A percentile compares a stretch with the other conserved stretches of the same genome.
phyloP scores from a whole-genome alignment of 192 early-diverging fungal species.

The Martensiomyces pterosporus region DNA sequence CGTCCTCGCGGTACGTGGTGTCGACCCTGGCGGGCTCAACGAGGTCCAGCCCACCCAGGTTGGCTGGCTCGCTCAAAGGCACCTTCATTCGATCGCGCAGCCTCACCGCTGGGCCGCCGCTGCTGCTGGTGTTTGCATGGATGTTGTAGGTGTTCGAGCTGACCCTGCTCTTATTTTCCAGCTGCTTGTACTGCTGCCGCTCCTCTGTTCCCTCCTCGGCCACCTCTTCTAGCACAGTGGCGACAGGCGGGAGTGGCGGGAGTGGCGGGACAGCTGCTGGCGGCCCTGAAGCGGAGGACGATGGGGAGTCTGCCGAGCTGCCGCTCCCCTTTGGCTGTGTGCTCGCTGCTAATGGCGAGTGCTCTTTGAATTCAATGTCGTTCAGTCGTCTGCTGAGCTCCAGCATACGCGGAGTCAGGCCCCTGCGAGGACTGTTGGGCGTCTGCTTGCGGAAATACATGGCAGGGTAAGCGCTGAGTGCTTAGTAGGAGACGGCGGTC shows the following conservation, averaged over 20 bases:
- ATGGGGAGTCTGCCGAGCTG: background rate
- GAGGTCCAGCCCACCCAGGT: slow-evolving; percentile 40
- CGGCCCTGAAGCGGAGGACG: slow-evolving; percentile 1
- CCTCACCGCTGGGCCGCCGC: slow-evolving; percentile 2
- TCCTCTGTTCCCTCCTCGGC: slow-evolving; percentile 6
- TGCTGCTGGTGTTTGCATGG: background rate
- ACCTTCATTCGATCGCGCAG: slow-evolving; percentile 34
- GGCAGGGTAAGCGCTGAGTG: too few species aligned
- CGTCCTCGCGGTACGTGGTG: slow-evolving; percentile 26
- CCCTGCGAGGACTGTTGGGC: slow-evolving; percentile 4
- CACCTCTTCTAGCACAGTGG: background rate
- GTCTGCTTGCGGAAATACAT: background rate
- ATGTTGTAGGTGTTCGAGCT: background rate
- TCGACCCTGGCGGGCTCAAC: slow-evolving; percentile 48
- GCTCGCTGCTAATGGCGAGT: slow-evolving; percentile 2
- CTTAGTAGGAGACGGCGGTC: too few species aligned
- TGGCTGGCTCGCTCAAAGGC: slow-evolving; percentile 29
- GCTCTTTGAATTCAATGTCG: slow-evolving; percentile 33
- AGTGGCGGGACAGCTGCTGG: too few species aligned
- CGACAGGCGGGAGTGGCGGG: too few species aligned
- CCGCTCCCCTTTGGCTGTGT: background rate
- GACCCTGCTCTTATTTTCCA: too few species aligned
- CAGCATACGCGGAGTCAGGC: slow-evolving; percentile 41
- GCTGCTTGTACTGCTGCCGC: too few species aligned
- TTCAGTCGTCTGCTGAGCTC: slow-evolving; percentile 38